phyloP scores from a whole-genome alignment of 768 basidiomycete genomes.

The Agrocybe pediades region DNA sequence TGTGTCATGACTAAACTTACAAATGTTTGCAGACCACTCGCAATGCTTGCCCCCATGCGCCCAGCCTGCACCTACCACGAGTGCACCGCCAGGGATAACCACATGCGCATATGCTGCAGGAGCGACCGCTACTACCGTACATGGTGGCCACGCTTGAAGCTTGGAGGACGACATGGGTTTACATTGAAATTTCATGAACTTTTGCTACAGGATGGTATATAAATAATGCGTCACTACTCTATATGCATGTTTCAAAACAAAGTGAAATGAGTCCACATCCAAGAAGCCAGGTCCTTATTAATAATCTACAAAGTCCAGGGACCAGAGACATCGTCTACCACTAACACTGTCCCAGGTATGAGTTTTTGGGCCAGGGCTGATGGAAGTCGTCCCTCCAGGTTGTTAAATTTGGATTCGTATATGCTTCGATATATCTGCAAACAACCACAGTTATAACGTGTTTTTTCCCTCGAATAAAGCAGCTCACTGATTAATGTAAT shows the following conservation, averaged over 20 bases:
- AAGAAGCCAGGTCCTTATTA: too few species aligned
- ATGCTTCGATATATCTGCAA: conserved; percentile 60
- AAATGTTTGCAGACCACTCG: conserved; percentile 43
- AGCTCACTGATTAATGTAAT: conserved; percentile 66
- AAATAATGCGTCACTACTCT: too few species aligned
- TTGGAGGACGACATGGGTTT: too few species aligned
- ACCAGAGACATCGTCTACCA: not conserved
- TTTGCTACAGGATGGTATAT: too few species aligned
- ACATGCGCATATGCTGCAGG: conserved; percentile 7
- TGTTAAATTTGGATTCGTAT: conserved; percentile 66
- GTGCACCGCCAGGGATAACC: conserved; percentile 1
- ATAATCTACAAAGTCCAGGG: not conserved
- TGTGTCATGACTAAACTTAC: not conserved
- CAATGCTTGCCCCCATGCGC: conserved; percentile 48
- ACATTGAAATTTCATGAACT: too few species aligned
- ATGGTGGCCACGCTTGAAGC: too few species aligned
- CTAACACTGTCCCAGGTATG: conserved; percentile 40
- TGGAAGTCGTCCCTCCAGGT: conserved; percentile 53
- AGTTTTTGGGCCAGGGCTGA: conserved; percentile 65
- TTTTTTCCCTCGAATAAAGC: not conserved
- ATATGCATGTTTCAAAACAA: too few species aligned
- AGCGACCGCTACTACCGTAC: conserved; percentile 14
- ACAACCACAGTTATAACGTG: not conserved
- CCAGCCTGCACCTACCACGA: conserved; percentile 8
- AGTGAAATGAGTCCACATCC: too few species aligned